These are phyloP conservation scores for Hydnum rufescens DNA, from an alignment of 768 basidiomycete species.

Conservation along the genomic window DNA sequence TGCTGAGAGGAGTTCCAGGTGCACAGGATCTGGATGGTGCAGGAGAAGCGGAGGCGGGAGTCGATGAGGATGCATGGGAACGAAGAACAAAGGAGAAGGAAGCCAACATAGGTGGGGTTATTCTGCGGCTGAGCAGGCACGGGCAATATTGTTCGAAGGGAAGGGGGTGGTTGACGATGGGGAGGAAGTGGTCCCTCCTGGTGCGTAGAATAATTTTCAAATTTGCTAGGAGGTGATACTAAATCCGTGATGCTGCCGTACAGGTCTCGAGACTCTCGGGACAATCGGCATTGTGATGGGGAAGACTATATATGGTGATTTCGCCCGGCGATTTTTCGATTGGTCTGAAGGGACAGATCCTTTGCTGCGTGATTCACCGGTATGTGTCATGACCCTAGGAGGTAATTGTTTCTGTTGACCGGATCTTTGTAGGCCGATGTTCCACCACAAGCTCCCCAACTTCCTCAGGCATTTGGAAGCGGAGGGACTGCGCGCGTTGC, in stretches of 20 bases:
- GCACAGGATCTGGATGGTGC: not conserved
- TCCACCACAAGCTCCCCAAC: not conserved
- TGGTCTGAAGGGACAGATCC: slow-evolving; percentile 83
- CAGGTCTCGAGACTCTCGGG: slow-evolving; percentile 29
- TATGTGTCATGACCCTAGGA: slow-evolving; percentile 10
- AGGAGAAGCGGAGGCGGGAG: slow-evolving; percentile 4
- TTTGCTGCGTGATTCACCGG: slow-evolving; percentile 38
- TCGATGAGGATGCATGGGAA: slow-evolving; percentile 13
- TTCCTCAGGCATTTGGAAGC: not conserved
- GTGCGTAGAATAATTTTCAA: no score
- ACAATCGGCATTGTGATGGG: slow-evolving; percentile 44
- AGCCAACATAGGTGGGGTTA: slow-evolving; percentile 33
- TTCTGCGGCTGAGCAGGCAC: slow-evolving; percentile 69
- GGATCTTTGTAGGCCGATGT: not conserved
- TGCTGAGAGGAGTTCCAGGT: slow-evolving; percentile 34
- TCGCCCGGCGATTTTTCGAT: slow-evolving; percentile 36
- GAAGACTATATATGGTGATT: slow-evolving; percentile 30
- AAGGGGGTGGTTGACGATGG: slow-evolving; percentile 26
- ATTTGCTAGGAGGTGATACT: no score
- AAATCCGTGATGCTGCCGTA: no score
- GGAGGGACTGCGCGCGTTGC: not conserved
- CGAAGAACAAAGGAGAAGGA: slow-evolving; percentile 15
- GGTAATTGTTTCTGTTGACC: not conserved
- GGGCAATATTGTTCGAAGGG: slow-evolving; percentile 57
- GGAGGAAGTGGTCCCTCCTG: no score